Percentiles rank a stretch among this genome's conserved stretches.
These are phyloP conservation scores for Dioscorea dumetorum DNA, from an alignment of 106 monocot genomes.

Conservation along the genomic window DNA sequence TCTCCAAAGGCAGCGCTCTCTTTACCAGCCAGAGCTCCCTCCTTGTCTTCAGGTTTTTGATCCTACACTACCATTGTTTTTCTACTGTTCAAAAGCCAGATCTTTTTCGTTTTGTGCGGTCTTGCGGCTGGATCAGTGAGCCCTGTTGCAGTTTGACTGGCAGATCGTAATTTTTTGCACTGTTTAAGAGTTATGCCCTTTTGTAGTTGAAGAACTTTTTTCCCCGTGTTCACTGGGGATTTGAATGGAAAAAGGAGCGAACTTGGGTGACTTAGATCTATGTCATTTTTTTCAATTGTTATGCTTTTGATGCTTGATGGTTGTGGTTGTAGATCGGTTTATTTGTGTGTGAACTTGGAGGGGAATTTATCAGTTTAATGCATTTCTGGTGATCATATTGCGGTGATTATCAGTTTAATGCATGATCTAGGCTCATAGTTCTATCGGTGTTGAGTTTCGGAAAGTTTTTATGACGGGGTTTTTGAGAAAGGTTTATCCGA, in stretches of 20 bases:
- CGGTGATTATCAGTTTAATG: no score
- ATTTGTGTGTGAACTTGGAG: no score
- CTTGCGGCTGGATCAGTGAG: background rate
- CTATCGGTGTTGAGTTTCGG: no score
- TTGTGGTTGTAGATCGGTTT: no score
- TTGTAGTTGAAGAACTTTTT: background rate
- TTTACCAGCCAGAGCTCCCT: slow-evolving; percentile 10
- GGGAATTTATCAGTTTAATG: no score
- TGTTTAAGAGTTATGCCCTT: background rate
- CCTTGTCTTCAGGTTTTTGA: slow-evolving; percentile 8
- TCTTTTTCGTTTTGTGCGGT: background rate
- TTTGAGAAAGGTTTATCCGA: no score
- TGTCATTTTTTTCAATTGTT: no score
- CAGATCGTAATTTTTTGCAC: background rate
- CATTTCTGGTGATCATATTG: no score
- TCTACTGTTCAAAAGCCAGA: background rate
- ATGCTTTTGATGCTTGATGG: no score
- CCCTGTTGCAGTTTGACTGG: background rate
- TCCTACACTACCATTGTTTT: background rate
- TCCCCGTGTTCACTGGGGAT: background rate
- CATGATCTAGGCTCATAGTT: no score
- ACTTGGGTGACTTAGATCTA: no score
- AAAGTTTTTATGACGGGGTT: no score
- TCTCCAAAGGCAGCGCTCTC: slow-evolving; percentile 5
- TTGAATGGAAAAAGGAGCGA: background rate